Conservation (phyloP, 139 green algal genomes). For the Chlorella sp. region DNA sequence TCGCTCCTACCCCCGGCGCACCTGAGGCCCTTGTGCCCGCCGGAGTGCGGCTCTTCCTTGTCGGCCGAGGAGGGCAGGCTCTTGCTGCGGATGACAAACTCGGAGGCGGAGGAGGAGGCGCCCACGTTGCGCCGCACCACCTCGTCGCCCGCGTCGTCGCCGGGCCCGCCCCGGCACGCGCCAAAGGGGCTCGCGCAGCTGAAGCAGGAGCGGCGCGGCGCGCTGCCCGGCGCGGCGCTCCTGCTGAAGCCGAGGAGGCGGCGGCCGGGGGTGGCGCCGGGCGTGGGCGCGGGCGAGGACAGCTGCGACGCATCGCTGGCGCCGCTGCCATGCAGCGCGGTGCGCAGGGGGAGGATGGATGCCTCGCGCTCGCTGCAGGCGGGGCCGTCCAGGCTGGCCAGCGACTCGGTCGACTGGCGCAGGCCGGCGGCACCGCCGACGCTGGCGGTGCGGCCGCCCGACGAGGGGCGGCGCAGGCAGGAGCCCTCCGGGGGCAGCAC, state of each 20-base stretch:
- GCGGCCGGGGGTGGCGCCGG: background rate
- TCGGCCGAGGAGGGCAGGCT: too few species aligned
- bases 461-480: too few species aligned
- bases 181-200: conserved; percentile 26
- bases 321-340: background rate
- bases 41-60: too few species aligned
- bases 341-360: conserved; percentile 18
- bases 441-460: too few species aligned
- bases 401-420: background rate
- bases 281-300: background rate
- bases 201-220: too few species aligned
- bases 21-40: too few species aligned
- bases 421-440: too few species aligned
- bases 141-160: conserved; percentile 1
- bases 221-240: too few species aligned
- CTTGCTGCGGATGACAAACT: conserved; percentile 19
- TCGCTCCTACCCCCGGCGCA: too few species aligned
- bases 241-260: background rate
- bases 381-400: conserved; percentile 16
- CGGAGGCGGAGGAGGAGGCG: conserved; percentile 1
- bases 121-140: conserved; percentile 14
- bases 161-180: background rate
- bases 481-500: too few species aligned
- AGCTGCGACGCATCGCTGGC: conserved; percentile 12
- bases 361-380: conserved; percentile 20